Evolutionary conservation across 1,139 yeast genomes (phyloP).

Genomic region (Waltiozyma sp.): DNA sequence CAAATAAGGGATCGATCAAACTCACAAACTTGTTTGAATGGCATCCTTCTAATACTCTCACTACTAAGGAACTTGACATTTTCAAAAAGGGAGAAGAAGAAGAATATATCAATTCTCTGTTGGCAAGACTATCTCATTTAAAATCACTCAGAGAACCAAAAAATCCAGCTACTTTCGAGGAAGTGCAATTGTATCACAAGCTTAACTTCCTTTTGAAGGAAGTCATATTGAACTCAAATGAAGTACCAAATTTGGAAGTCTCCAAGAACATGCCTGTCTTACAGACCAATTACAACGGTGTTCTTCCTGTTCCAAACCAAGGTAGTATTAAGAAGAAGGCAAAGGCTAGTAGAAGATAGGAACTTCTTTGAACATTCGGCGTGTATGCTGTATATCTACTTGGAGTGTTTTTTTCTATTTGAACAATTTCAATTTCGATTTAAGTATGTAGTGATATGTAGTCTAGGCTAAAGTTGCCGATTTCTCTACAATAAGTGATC

Average conservation of each 20-base stretch:
- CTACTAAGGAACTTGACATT: constrained; percentile 41
- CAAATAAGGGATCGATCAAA: neutral
- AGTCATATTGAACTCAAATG: constrained; percentile 23
- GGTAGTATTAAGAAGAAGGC: constrained; percentile 23
- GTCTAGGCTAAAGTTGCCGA: too few species aligned
- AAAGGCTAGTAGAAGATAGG: constrained; percentile 12
- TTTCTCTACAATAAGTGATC: too few species aligned
- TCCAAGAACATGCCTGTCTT: constrained; percentile 47
- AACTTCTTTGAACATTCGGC: too few species aligned
- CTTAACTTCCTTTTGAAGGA: constrained; percentile 39
- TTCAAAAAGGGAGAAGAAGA: constrained; percentile 36
- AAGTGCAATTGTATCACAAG: constrained; percentile 40
- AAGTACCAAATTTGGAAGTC: constrained; percentile 18
- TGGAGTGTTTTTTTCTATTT: too few species aligned
- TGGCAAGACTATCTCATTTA: constrained; percentile 48
- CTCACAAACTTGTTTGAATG: constrained; percentile 36
- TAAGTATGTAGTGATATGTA: too few species aligned
- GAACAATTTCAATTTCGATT: too few species aligned
- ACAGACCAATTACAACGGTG: constrained; percentile 66
- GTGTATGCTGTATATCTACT: too few species aligned
- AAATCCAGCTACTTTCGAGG: constrained; percentile 31
- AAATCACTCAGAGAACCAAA: constrained; percentile 48
- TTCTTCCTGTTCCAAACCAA: constrained; percentile 54
- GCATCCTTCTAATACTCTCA: constrained; percentile 40
- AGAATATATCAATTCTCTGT: constrained; percentile 41